Conservation (phyloP, 1,284 basidiomycete genomes). For the Wallemia hederae region DNA sequence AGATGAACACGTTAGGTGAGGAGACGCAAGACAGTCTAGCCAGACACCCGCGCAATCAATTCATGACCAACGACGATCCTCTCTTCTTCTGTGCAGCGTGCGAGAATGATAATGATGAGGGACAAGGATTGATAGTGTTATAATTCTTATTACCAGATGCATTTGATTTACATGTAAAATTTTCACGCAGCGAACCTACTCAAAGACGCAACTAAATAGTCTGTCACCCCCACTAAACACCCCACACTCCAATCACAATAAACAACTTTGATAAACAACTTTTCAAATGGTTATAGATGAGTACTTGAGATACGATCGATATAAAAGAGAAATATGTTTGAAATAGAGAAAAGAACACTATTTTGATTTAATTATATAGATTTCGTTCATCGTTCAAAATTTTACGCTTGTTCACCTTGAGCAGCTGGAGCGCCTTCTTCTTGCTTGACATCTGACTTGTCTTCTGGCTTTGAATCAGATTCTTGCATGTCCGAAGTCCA, state of each 20-base stretch:
- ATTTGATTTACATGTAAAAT: too few relatives aligned
- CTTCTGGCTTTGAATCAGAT: conserved; percentile 14
- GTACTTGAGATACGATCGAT: neutral
- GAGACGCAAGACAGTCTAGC: too few relatives aligned
- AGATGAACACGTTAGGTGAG: neutral
- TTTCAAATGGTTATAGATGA: neutral
- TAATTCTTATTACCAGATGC: neutral
- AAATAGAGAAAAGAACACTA: neutral
- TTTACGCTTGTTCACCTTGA: neutral
- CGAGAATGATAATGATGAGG: neutral
- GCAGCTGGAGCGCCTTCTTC: neutral
- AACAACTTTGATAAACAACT: neutral
- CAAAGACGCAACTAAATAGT: too few relatives aligned
- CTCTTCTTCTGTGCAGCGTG: neutral
- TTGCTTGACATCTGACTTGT: neutral
- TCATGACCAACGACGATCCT: neutral
- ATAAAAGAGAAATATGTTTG: too few relatives aligned
- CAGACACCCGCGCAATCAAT: neutral
- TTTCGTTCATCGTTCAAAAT: neutral
- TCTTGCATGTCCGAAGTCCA: conserved; percentile 83
- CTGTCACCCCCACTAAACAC: too few relatives aligned
- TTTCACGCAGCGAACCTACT: too few relatives aligned
- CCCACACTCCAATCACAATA: neutral
- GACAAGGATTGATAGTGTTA: neutral
- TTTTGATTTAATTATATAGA: neutral